Percentiles rank a stretch among this genome's conserved stretches.
phyloP scores from a whole-genome alignment of 192 early-diverging fungal species.

The Helicostylum pulchrum region DNA sequence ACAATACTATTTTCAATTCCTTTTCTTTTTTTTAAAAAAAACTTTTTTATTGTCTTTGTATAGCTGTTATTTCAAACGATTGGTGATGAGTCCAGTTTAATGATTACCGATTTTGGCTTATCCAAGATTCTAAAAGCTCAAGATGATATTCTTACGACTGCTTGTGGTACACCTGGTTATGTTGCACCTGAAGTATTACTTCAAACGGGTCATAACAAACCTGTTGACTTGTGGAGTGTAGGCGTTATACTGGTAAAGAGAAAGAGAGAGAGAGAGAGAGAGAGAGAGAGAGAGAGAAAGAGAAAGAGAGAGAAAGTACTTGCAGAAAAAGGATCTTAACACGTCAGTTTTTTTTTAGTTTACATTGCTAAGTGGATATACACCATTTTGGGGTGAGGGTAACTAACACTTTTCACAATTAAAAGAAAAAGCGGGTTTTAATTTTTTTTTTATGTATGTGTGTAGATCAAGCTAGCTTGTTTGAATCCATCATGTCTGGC shows the following conservation, averaged over 20 bases:
- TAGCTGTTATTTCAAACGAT: slow-evolving; percentile 66
- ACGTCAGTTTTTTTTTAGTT: slow-evolving; percentile 39
- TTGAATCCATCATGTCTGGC: slow-evolving; percentile 65
- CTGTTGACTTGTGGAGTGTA: slow-evolving; percentile 94
- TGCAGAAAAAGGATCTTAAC: too few species aligned
- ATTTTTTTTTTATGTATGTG: not conserved
- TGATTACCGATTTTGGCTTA: slow-evolving; percentile 90
- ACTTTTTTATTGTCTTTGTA: not conserved
- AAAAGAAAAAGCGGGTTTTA: not conserved
- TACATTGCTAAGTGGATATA: slow-evolving; percentile 80
- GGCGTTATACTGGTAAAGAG: slow-evolving; percentile 72
- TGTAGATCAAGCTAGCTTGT: slow-evolving; percentile 56
- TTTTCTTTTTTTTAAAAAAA: not conserved
- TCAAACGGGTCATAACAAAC: slow-evolving; percentile 85
- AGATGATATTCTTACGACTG: slow-evolving; percentile 78
- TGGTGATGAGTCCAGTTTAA: slow-evolving; percentile 57
- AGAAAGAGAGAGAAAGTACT: not conserved
- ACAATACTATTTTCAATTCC: not conserved
- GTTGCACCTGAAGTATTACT: slow-evolving; percentile 83
- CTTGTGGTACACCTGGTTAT: slow-evolving; percentile 90
- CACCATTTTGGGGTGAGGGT: slow-evolving; percentile 61
- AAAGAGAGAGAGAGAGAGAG: not conserved
- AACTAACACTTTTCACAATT: not conserved
- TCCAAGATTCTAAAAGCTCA: slow-evolving; percentile 68
- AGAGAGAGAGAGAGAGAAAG: not conserved